Conservation (phyloP, 2,329 filamentous ascomycete genomes). For the Exophiala phaeomuriformis region DNA sequence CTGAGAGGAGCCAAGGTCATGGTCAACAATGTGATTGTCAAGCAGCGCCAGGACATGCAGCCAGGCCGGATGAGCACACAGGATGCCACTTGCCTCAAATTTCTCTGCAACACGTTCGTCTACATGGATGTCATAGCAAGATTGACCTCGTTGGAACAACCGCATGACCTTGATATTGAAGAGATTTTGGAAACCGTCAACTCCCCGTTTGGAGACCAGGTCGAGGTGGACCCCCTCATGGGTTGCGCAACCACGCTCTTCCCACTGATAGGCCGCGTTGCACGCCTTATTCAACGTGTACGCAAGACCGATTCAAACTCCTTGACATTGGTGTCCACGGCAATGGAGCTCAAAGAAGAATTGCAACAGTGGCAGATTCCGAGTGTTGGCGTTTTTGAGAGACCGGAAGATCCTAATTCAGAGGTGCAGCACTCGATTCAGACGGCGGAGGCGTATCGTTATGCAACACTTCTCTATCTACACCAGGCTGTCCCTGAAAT, state of each 20-base stretch:
- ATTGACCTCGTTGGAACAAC: constrained; percentile 55
- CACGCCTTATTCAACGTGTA: constrained; percentile 58
- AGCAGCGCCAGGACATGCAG: constrained; percentile 35
- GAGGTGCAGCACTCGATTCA: constrained; percentile 58
- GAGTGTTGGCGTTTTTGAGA: constrained; percentile 45
- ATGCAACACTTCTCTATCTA: constrained; percentile 58
- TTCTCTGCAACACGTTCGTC: constrained; percentile 64
- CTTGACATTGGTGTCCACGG: constrained; percentile 54
- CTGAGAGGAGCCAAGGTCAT: constrained; percentile 60
- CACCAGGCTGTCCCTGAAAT: constrained; percentile 64
- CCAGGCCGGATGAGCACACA: constrained; percentile 28
- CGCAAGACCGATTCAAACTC: constrained; percentile 50
- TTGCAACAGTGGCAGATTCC: constrained; percentile 57
- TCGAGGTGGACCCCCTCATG: constrained; percentile 63
- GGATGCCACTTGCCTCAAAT: constrained; percentile 47
- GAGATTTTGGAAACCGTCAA: constrained; percentile 36
- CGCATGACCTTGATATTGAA: constrained; percentile 50
- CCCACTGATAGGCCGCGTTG: constrained; percentile 59
- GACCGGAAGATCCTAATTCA: constrained; percentile 56
- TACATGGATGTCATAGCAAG: constrained; percentile 68
- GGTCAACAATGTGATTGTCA: constrained; percentile 52
- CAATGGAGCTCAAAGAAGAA: constrained; percentile 53
- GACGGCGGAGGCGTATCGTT: constrained; percentile 61
- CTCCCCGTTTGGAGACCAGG: constrained; percentile 38
- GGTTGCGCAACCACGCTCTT: constrained; percentile 62